A percentile compares a stretch with the other conserved stretches of the same genome.
Conservation (phyloP, 1,284 basidiomycete species). For the Cutaneotrichosporon sp. region DNA sequence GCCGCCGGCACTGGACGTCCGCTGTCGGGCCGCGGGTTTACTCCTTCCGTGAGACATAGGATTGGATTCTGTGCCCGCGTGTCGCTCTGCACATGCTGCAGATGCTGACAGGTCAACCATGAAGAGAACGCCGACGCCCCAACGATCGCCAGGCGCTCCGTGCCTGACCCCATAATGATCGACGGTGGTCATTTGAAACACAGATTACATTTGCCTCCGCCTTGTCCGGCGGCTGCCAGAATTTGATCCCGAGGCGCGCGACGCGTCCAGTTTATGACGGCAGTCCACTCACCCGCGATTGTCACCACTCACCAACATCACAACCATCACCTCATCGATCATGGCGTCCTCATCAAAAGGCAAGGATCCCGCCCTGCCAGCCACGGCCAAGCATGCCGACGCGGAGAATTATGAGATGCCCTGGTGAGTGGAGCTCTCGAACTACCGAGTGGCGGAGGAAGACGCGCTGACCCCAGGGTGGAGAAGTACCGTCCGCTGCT, state of each 20-base stretch:
- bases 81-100: too few species aligned
- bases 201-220: neutral
- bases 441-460: neutral
- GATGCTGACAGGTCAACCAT: too few species aligned
- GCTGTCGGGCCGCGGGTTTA: too few species aligned
- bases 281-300: neutral
- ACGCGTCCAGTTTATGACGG: slow-evolving; percentile 1
- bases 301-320: too few species aligned
- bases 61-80: too few species aligned
- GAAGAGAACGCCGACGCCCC: too few species aligned
- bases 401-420: slow-evolving; percentile 55
- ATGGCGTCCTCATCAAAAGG: slow-evolving; percentile 18
- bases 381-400: slow-evolving; percentile 45
- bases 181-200: too few species aligned
- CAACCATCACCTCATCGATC: neutral
- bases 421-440: slow-evolving; percentile 46
- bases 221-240: neutral
- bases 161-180: too few species aligned
- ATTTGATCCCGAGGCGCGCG: neutral
- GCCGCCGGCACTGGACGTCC: too few species aligned
- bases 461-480: slow-evolving; percentile 64
- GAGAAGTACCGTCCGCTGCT: slow-evolving; percentile 86
- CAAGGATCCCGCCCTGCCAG: neutral
- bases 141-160: too few species aligned
- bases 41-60: too few species aligned